Evolutionary conservation across 2,329 filamentous ascomycete species (phyloP), one percentile per base, ranked within the genome.

Genomic region (Chlorencoelia australis): DNA sequence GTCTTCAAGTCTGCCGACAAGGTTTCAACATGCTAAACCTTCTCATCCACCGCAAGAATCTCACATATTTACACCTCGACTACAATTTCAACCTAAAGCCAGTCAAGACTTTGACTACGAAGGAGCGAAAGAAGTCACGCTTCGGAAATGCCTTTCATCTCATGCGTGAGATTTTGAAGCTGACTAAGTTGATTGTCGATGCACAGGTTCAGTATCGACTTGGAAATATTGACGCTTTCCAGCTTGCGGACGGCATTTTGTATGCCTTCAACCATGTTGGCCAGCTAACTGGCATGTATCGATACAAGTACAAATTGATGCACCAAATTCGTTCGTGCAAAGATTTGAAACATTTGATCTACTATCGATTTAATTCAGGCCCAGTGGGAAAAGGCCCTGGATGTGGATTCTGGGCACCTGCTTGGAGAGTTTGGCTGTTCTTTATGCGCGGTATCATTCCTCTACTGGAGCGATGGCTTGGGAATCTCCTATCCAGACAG

Each of bases 231-330:
- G 91, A 98, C 60, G 91, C 93, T 24, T 98, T 98, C 68, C 91
- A 98, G 60, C 78, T 98, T 47, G 91, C 91, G 3, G 91, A 98
- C 60, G 91, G 91, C 60, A 98, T 98, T 39, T 69, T 96, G n/a
- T 98, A 98, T 52, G 93, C 91, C 13, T 98, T 98, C 67, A 98
- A 98, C 63, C 91, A 98, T 52, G 91, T 98, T 39, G 91, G 91
- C 44, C 93, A 98, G 61, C 69, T 98, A 43, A 98, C 91, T 11
- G 91, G 91, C 58, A 98, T 98, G 91, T 98, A 98, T 64, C 82
- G 91, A 43, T 98, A 98, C 73, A 98, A 98, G 70, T 98, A 98
- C 69, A 98, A 98, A 70, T 71, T 98, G 39, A 98, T 98, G 91
- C 91, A 98, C 59, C 91, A 98, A 62, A 98, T 98, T 52, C 85